Evolutionary conservation across 1,284 basidiomycete genomes (phyloP), one percentile per base, ranked within the genome.

Genomic region (Retiboletus flavoniger): DNA sequence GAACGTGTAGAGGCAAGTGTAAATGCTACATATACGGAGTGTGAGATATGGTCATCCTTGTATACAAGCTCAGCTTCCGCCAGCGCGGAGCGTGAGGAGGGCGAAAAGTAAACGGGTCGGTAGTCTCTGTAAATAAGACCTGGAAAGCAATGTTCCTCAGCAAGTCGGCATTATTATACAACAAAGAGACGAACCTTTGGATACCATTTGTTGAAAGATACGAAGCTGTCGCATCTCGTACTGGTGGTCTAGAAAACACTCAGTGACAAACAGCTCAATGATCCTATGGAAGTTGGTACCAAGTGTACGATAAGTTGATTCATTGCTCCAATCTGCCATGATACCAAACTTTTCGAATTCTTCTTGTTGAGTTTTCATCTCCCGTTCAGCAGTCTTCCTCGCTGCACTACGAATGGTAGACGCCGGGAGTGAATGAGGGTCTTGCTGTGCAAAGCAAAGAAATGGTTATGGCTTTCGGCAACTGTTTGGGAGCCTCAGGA

Each of bases 51-150:
- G 61, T 91, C 84, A 36, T 98, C 95, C 55, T 85, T 85, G 74
- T 98, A 98, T 42, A 87, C 83, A 26, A 99, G 78, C 69, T 99
- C 96, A 0, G 96, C 94, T 73, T 99, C 96, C 1, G 96, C 97
- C 5, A 99, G 76, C 0, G 96, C 96, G 1, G 97, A 97, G 11
- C 84, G 83, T 3, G 95, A 96, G 0, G 95, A 97, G 0, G 96
- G 96, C 0, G 96, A 98, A 72, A 93, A 99, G 70, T 98, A 89
- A 2, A 97, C 94, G 0, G 97, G 97, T 19, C 93, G 87, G 60
- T 91, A 87, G 56, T 90, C 86, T 54, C 94, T 83, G 60, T 91
- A 93, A 57, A 99, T 91, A 24, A 95, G 79, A 35, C 86, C 91
- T 87, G 3, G 24, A 19, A 42, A 34, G 39, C 1, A 32, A 17